Base-by-base conservation (phyloP, 495 filamentous ascomycete genomes). In the Cudoniella acicularis region DNA sequence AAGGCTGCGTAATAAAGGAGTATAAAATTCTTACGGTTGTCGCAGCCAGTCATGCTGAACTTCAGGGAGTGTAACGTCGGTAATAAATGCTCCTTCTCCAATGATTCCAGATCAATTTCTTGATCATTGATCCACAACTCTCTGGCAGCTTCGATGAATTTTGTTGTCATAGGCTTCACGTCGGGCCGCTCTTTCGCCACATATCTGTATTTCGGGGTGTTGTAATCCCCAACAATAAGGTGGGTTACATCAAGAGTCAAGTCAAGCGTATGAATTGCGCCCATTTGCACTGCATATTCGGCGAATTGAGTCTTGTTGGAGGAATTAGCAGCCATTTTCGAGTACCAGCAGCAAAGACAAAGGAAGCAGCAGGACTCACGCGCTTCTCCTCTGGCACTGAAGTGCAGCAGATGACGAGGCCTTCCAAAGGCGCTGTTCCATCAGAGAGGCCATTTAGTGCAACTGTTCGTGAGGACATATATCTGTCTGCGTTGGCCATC, bases 181-280 rank as follows among this genome's bases (percentile, higher is more conserved):
- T 98, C 94, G 30, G 85, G 80, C 25, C 94, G 81, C 69, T 92
- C 89, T 60, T 85, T 91, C 21, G 94, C 94, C 66, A 97, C 93
- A 73, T 94, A 96, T 67, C 86, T 87, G 76, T 98, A 98, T 70
- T 98, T 98, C 13, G 87, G 82, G 0, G 92, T 97, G 63, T 90
- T 80, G 56, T 87, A 87, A 57, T 89, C 86, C 65, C 92, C 94
- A 62, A 96, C 89, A 62, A 98, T 83, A 25, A 98, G 82, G 75
- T 98, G 94, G 2, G 94, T 98, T 58, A 96, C 91, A 69, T 97
- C 91, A 47, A 89, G 89, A 27, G 94, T 98, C n/a, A 98, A 85
- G 70, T 98, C 91, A 67, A 89, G 85, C 57, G 87, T 87, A 76
- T 93, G 88, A 57, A 79, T 73, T 26, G 92, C 94, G 59, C 94